Percentiles rank a stretch among this genome's conserved stretches.
These are phyloP conservation scores for Paramecium octaurelia DNA, from an alignment of 73 alveolate genomes.

Conservation along the genomic window DNA sequence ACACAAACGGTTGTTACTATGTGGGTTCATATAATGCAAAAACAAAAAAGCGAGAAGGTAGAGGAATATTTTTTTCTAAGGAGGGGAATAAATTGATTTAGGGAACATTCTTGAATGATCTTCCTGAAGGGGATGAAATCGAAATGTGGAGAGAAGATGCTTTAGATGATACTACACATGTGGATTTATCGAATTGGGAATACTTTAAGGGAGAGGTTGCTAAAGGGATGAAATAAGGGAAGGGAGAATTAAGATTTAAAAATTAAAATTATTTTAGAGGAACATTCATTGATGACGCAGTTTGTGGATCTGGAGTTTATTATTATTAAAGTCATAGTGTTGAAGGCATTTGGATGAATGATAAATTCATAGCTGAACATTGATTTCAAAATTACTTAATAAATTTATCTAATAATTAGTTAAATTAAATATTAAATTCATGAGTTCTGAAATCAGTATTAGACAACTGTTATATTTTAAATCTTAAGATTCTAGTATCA, in stretches of 20 bases:
- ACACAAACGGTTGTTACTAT: constrained; percentile 25
- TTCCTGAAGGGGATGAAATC: constrained; percentile 41
- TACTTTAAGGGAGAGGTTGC: background rate
- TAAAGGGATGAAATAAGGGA: constrained; percentile 24
- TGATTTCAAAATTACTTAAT: background rate
- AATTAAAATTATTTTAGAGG: background rate
- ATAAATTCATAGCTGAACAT: constrained; percentile 12
- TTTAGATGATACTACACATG: constrained; percentile 18
- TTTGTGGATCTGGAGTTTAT: background rate
- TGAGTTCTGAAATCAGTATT: background rate
- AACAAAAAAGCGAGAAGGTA: constrained; percentile 21
- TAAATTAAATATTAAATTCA: background rate
- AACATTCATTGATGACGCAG: constrained; percentile 7
- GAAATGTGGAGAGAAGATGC: constrained; percentile 36
- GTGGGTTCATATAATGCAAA: constrained; percentile 15
- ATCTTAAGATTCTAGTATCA: background rate
- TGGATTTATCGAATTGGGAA: background rate
- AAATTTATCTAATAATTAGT: background rate
- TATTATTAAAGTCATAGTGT: background rate
- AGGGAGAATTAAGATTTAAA: background rate
- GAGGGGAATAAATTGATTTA: background rate
- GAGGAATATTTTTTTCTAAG: background rate
- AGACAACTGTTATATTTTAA: background rate
- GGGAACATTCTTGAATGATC: constrained; percentile 38
- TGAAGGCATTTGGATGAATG: constrained; percentile 41